phyloP scores from a whole-genome alignment of 169 alveolate genomes.

The Cryptosporidium sp. region DNA sequence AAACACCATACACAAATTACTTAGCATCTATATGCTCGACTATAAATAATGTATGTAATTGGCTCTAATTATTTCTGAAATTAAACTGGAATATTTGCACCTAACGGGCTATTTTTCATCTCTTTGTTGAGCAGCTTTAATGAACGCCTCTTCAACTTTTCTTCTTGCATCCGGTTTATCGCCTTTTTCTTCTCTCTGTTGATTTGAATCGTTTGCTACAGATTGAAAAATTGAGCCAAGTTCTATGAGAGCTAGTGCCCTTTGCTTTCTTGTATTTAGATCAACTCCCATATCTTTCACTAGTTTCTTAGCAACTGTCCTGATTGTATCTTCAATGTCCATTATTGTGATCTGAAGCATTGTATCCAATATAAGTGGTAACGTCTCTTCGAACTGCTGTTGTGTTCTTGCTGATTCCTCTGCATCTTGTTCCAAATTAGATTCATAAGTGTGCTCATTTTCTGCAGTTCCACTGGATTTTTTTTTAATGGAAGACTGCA shows the following conservation, averaged over 20 bases:
- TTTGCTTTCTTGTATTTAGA: constrained; percentile 82
- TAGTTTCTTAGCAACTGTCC: constrained; percentile 87
- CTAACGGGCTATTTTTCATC: constrained; percentile 3
- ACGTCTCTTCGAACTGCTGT: constrained; percentile 84
- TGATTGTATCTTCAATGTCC: constrained; percentile 89
- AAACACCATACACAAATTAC: constrained; percentile 34
- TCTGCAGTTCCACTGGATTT: constrained; percentile 34
- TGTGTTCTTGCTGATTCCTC: constrained; percentile 77
- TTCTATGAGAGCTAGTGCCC: constrained; percentile 90
- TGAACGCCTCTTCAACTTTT: constrained; percentile 72
- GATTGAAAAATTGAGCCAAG: constrained; percentile 86
- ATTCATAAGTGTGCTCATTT: constrained; percentile 78
- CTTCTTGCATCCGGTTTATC: constrained; percentile 75
- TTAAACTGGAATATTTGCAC: neutral
- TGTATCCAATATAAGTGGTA: constrained; percentile 89
- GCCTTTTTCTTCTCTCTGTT: constrained; percentile 56
- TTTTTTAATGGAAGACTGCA: constrained; percentile 36
- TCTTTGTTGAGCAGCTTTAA: constrained; percentile 71
- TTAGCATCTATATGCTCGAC: neutral
- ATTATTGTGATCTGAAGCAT: constrained; percentile 88
- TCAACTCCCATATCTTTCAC: constrained; percentile 90
- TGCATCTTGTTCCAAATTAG: constrained; percentile 78
- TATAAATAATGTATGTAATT: constrained; percentile 1
- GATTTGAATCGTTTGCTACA: constrained; percentile 79
- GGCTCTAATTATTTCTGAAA: neutral